Evolutionary conservation across 2,329 filamentous ascomycete species (phyloP), one percentile per base, ranked within the genome.

Genomic region (Hymenoscyphus occultus): DNA sequence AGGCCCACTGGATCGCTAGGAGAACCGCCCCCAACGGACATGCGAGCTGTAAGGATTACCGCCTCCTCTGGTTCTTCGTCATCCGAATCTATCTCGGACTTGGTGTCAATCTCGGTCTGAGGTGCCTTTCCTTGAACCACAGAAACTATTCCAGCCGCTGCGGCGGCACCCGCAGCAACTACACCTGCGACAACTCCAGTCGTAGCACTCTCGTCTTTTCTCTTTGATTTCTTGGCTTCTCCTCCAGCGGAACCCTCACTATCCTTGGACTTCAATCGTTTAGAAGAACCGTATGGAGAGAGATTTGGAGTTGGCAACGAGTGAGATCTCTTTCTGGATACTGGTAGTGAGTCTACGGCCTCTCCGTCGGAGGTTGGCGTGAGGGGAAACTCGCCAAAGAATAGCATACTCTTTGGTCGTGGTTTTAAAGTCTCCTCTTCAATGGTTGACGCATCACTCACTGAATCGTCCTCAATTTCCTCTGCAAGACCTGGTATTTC

Each of bases 401-500:
- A 74, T 70, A 79, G 76, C 67, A 82, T 73, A 77, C 77, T 76
- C 75, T 80, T 74, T 74, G 79, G 64, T 71, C 79, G 62, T 74
- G 74, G 19, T 74, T 70, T 19, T 2, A 65, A 74, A 35, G 69
- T 39, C 71, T 80, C 70, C 66, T 80, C 72, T 1, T 76, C 72
- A 1, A 78, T 76, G 4, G 77, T 75, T 2, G 80, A 76, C 9
- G 79, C 80, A 13, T 80, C 79, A 5, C 80, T 80, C 61, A 90
- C 89, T 14, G 89, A 87, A 64, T 91, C 87, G 64, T 82, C 86
- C 69, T 87, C 83, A 13, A 76, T 76, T 22, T 51, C 45, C 19
- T n/a, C 45, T 0, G 83, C 85, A 5, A 92, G 81, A 0, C 90
- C 90, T 3, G 90, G 90, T 56, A 92, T 84, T 72, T 95, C 90